Evolutionary conservation across 148 eudicot species (phyloP), one percentile per base, ranked within the genome.

Genomic region (Vaccinium darrowii): DNA sequence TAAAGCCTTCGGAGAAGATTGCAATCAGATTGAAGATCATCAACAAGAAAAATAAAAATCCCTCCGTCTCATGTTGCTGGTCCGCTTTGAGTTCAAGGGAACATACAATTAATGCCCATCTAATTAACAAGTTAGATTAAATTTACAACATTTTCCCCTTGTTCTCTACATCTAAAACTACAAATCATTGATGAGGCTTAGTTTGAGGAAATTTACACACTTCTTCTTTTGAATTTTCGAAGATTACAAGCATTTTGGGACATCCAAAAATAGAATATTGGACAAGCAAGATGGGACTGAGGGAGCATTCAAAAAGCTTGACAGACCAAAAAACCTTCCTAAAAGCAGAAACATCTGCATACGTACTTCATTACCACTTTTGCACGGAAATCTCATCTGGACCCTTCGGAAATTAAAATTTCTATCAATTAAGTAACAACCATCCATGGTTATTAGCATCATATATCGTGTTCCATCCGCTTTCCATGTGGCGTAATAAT

Each of bases 401-500:
- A 97, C 99, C 88, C 98, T 92, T n/a, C 98, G 94, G 88, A 95
- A 97, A 82, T 85, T 92, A 85, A 97, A 97, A 88, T 87, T 91
- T 82, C 99, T 92, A 87, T 97, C 98, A 79, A 97, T 85, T 43
- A 97, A 86, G 92, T 91, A 97, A 82, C 98, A 92, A 75, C 99
- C 99, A 84, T 97, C 99, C 89, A 88, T 83, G 19, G 96, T 93
- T 80, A 97, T 94, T 51, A 97, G 88, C 93, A 97, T 87, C 99
- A 97, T 97, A 87, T 97, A 97, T 89, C 99, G 92, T 50, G 98
- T 97, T 54, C 99, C 99, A 93, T 97, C 99, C 85, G 99, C 99
- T 90, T 97, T 97, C 99, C 99, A 97, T 75, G 99, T 95, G 52
- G 98, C 98, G 87, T 95, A 97, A 87, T 97, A 95, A 87, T 95